Evolutionary conservation across 495 filamentous ascomycete species (phyloP).

Genomic region (Cercophora sp.): DNA sequence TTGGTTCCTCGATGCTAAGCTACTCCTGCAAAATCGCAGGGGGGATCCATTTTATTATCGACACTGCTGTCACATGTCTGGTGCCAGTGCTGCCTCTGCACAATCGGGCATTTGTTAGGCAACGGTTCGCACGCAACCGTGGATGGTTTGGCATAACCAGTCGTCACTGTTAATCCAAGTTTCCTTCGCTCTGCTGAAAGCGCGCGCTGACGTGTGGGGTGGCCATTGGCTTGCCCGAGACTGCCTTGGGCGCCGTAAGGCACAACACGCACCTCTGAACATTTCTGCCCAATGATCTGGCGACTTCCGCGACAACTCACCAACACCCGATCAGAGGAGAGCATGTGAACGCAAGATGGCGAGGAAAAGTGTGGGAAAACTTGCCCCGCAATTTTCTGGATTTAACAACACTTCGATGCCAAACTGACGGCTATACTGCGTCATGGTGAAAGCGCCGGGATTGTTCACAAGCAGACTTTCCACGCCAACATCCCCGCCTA

Average conservation of each 20-base stretch:
- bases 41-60: too few relatives aligned
- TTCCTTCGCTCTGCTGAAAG: neutral
- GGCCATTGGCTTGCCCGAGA: neutral
- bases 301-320: neutral
- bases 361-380: neutral
- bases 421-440: too few relatives aligned
- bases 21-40: too few relatives aligned
- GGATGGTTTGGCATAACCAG: neutral
- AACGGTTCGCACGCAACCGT: neutral
- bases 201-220: neutral
- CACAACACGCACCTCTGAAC: neutral
- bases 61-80: neutral
- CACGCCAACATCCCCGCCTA: neutral
- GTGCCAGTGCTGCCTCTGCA: neutral
- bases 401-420: neutral
- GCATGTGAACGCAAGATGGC: neutral
- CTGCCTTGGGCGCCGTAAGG: neutral
- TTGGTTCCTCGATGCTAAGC: too few relatives aligned
- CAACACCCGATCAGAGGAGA: neutral
- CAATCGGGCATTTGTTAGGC: neutral
- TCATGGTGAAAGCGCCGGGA: neutral
- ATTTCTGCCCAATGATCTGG: neutral
- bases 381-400: neutral
- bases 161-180: neutral
- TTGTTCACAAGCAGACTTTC: neutral